Evolutionary conservation across 768 basidiomycete species (phyloP).

Genomic region (Sporobolomyces roseus): DNA sequence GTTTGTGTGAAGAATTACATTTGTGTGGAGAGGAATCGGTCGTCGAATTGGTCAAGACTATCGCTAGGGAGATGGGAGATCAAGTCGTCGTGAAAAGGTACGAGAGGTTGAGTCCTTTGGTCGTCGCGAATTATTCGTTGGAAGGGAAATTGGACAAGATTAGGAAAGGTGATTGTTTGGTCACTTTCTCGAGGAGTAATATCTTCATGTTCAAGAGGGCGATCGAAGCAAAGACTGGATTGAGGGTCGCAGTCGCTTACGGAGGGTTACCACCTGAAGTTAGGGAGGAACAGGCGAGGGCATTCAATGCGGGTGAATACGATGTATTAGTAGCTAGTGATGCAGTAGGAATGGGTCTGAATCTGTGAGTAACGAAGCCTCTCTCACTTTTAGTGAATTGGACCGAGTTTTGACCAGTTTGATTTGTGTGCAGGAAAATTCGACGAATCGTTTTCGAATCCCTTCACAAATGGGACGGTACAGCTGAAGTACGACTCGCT

Average conservation of each 20-base stretch:
- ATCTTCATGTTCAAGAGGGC: conserved; percentile 73
- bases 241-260: conserved; percentile 87
- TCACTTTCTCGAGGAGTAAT: conserved; percentile 69
- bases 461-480: conserved; percentile 65
- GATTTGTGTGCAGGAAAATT: conserved; percentile 65
- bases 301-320: conserved; percentile 84
- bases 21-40: conserved; percentile 93
- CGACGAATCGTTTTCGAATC: conserved; percentile 74
- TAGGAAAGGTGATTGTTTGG: conserved; percentile 80
- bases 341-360: conserved; percentile 94
- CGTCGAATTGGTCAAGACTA: conserved; percentile 66
- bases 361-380: conserved; percentile 62
- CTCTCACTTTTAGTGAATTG: not conserved
- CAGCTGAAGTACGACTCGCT: conserved; percentile 53
- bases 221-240: conserved; percentile 67
- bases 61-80: conserved; percentile 76
- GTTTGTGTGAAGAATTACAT: conserved; percentile 76
- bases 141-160: conserved; percentile 61
- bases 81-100: conserved; percentile 75
- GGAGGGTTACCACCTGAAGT: conserved; percentile 88
- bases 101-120: conserved; percentile 79
- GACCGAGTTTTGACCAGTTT: not conserved
- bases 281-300: conserved; percentile 80
- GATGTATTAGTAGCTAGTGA: conserved; percentile 91
- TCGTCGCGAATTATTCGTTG: conserved; percentile 63